phyloP scores from a whole-genome alignment of 331 rosid species.

The Quercus tomentella region DNA sequence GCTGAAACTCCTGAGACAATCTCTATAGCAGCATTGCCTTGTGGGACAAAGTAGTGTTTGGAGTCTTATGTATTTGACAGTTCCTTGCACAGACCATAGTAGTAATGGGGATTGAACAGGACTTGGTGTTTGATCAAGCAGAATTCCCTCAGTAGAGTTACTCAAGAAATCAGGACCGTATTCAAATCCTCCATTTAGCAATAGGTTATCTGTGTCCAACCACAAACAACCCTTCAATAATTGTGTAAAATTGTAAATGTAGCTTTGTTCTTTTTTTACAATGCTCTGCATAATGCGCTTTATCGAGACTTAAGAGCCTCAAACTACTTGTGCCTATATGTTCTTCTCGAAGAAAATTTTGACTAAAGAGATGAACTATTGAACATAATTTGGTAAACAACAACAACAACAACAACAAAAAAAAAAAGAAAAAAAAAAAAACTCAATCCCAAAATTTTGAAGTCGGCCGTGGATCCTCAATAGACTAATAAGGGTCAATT shows the following conservation, averaged over 20 bases:
- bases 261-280: not conserved
- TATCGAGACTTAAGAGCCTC: not conserved
- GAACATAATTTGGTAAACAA: not conserved
- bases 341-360: not conserved
- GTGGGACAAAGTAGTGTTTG: conserved; percentile 29
- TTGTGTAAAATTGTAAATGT: not conserved
- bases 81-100: conserved; percentile 24
- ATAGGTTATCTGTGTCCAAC: conserved; percentile 18
- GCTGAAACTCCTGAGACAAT: conserved; percentile 28
- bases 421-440: no score
- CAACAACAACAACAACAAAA: no score
- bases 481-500: no score
- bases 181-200: conserved; percentile 31
- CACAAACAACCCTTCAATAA: not conserved
- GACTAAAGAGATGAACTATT: not conserved
- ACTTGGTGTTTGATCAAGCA: conserved; percentile 27
- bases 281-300: not conserved
- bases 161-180: conserved; percentile 24
- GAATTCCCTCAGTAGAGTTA: conserved; percentile 25
- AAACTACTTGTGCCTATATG: not conserved
- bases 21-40: conserved; percentile 35
- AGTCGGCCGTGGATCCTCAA: no score
- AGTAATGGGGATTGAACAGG: conserved; percentile 23
- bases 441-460: no score
- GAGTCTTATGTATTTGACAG: conserved; percentile 24